Evolutionary conservation across 225 moss, liverwort and hornwort genomes (phyloP).

Genomic region (Rhytidiadelphus loreus): DNA sequence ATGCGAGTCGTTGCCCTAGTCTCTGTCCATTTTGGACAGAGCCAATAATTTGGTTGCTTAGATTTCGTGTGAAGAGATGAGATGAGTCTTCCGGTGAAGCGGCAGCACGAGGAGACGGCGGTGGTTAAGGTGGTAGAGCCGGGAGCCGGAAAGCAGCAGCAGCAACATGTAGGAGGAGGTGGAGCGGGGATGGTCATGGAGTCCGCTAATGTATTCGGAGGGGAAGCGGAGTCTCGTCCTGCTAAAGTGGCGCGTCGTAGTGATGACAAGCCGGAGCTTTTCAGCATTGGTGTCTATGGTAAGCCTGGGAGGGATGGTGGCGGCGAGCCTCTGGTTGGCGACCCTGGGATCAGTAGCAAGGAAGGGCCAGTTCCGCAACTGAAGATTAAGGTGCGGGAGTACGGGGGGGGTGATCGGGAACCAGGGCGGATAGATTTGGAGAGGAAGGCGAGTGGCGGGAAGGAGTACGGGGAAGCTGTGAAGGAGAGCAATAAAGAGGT

Average conservation of each 20-base stretch:
- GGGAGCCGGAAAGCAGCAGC: not conserved
- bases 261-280: constrained; percentile 22
- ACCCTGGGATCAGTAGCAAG: constrained; percentile 1
- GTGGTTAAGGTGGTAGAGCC: constrained; percentile 1
- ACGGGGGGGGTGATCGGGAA: constrained; percentile 21
- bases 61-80: constrained; percentile 13
- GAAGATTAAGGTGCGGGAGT: constrained; percentile 30
- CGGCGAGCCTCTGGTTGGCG: constrained; percentile 11
- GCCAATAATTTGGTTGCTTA: not conserved
- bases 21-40: no score
- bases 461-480: constrained; percentile 17
- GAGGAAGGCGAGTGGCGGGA: constrained; percentile 12
- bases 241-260: constrained; percentile 28
- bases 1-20: no score
- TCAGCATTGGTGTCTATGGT: not conserved
- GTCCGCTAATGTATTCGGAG: not conserved
- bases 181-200: not conserved
- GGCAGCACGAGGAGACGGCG: constrained; percentile 37
- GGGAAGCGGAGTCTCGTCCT: constrained; percentile 19
- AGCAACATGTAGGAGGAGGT: not conserved
- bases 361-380: not conserved
- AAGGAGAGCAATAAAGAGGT: constrained; percentile 10
- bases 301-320: constrained; percentile 15
- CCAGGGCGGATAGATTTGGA: constrained; percentile 23
- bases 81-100: constrained; percentile 46